Percentiles rank a stretch among this genome's conserved stretches.
phyloP scores from a whole-genome alignment of 768 basidiomycete genomes.

The Porpolomopsis calyptriformis region DNA sequence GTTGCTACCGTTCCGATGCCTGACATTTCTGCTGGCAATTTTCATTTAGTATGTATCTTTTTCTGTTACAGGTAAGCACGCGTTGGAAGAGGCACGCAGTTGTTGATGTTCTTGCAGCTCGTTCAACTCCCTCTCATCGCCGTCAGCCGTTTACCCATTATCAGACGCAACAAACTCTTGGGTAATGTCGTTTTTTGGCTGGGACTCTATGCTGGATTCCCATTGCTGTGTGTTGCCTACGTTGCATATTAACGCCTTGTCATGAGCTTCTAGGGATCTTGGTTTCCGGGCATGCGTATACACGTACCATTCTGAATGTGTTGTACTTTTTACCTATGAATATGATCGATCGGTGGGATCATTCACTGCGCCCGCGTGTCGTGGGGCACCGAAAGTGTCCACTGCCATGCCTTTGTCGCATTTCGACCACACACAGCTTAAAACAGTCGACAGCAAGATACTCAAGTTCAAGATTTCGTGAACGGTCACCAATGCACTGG shows the following conservation, averaged over 20 bases:
- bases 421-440: no score
- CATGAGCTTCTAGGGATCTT: no score
- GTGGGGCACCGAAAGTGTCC: no score
- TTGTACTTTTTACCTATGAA: no score
- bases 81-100: neutral
- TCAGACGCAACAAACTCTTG: slow-evolving; percentile 73
- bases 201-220: slow-evolving; percentile 86
- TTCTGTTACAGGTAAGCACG: slow-evolving; percentile 51
- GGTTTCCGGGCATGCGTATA: no score
- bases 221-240: slow-evolving; percentile 74
- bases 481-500: no score
- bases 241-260: slow-evolving; percentile 26
- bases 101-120: slow-evolving; percentile 36
- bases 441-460: neutral
- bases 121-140: slow-evolving; percentile 88
- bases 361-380: no score
- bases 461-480: neutral
- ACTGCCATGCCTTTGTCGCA: neutral
- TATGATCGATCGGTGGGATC: neutral
- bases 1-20: neutral
- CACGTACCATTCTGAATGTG: no score
- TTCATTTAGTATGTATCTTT: slow-evolving; percentile 65
- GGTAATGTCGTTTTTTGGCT: slow-evolving; percentile 90
- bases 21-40: neutral
- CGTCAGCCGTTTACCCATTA: slow-evolving; percentile 60